Percentiles rank a stretch among this genome's conserved stretches.
Conservation (phyloP, 805 yeast genomes). For the Yarrowia hollandica region DNA sequence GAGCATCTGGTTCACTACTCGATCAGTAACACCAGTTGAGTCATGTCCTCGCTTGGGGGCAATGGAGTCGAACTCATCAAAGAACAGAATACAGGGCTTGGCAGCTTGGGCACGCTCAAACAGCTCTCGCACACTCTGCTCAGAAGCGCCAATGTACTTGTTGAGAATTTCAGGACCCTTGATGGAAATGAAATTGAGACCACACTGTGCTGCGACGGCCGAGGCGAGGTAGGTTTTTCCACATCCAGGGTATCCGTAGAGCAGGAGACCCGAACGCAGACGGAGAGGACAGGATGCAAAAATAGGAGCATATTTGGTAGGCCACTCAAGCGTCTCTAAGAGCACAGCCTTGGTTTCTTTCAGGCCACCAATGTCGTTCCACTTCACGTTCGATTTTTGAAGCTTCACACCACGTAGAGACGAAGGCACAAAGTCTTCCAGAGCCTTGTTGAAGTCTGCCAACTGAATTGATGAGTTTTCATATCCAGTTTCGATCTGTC, state of each 20-base stretch:
- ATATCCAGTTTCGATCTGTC: constrained; percentile 31
- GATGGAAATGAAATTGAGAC: constrained; percentile 85
- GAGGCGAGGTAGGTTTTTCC: constrained; percentile 93
- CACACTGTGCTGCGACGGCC: constrained; percentile 92
- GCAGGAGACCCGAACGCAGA: constrained; percentile 81
- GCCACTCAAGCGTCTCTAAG: constrained; percentile 94
- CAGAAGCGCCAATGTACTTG: constrained; percentile 96
- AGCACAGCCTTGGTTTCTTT: constrained; percentile 70
- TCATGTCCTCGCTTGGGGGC: constrained; percentile 98
- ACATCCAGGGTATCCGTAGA: constrained; percentile 97
- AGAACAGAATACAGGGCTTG: constrained; percentile 87
- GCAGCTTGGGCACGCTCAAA: constrained; percentile 95
- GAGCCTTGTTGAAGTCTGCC: constrained; percentile 53
- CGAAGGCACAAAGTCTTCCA: constrained; percentile 74
- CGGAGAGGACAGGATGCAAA: constrained; percentile 84
- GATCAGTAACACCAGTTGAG: constrained; percentile 95
- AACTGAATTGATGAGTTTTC: constrained; percentile 34
- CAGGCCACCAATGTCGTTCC: constrained; percentile 92
- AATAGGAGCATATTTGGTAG: constrained; percentile 94
- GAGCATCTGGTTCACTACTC: constrained; percentile 94
- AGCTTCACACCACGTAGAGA: constrained; percentile 83
- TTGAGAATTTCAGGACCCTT: constrained; percentile 95
- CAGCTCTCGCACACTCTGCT: constrained; percentile 87
- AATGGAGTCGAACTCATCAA: constrained; percentile 95
- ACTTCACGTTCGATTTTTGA: constrained; percentile 69